Evolutionary conservation across 1,284 basidiomycete species (phyloP), one percentile per base, ranked within the genome.

Genomic region (Xerocomus minutiporus): DNA sequence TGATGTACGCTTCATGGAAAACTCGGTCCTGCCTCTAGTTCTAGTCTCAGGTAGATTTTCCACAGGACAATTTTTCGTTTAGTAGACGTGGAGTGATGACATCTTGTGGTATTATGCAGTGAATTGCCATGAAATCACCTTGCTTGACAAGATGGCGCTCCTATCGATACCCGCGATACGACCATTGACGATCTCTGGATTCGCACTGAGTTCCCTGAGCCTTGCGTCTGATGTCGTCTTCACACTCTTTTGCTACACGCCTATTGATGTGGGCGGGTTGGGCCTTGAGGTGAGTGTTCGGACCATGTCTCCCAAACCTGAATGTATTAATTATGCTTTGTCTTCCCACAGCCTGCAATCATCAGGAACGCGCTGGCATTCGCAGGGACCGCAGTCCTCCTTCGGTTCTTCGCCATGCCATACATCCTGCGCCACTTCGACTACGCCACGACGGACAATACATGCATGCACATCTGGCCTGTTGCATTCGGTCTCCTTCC

Each of bases 191-290:
- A 52, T 75, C 26, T 84, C 81, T n/a, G 80, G 79, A 8, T 74
- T 75, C 49, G 74, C 73, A 2, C 65, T 84, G 23, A 74, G 72
- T 42, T 82, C 83, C 66, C 71, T 80, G 56, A 73, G 72, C 7
- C 80, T 79, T 1, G 76, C 76, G 0, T 85, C 83, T 56, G 81
- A 84, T 48, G 80, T 82, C 5, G 73, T 83, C 8, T 84, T 84
- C 62, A 79, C 83, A 9, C 72, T 86, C 13, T 83, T 82, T 60
- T 82, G 79, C 56, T 85, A 83, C 60, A 76, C 80, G 5, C 74
- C 80, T 3, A 67, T 84, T 31, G 57, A 70, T 6, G 65, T 72
- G 1, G 84, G 82, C 12, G 83, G 83, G 2, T 71, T 84, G 2
- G 71, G 73, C 9, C 79, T 83, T 59, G 69, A 75, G 39, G 82